Base-by-base conservation (phyloP, 2,329 filamentous ascomycete species). In the Tolypocladium tundrense region DNA sequence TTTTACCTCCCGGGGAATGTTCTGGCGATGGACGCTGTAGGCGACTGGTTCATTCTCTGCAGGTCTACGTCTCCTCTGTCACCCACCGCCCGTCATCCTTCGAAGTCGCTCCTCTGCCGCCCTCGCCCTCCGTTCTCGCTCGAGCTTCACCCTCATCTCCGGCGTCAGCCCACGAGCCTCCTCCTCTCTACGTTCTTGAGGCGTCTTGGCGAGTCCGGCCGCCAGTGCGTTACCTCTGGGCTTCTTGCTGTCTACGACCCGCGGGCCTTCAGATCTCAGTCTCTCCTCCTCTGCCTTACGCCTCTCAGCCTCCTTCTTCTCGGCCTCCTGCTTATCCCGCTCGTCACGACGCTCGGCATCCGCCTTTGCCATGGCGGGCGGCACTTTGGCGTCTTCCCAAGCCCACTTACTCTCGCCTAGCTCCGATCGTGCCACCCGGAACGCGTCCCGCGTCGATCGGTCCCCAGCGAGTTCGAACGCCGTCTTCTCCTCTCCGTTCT, bases 391-490 rank as follows among this genome's bases (percentile, higher is more conserved):
- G 0, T 75, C 77, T 4, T 88, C 84, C 94, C 94, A 99, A 63
- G 90, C 75, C 84, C 88, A 96, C 21, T 77, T 81, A 0, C 70
- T 69, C 68, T 96, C 91, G 19, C 91, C 92, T 1, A 97, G 78
- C 67, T 95, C 88, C 39, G 84, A 81, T 8, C 94, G 88, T 4
- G 91, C 91, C 2, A 97, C 84, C 2, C 94, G 88, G 75, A 99
- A 99, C 0, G 92, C 90, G 68, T 97, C 92, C 1, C 93, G 85
- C 0, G 92, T 97, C 2, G 86, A 74, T 5, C 91, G 84, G 69
- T 97, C 91, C 48, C 93, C 91, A 1, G 90, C 85, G 1, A 99
- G 81, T 57, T 96, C 91, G 69, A 96, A 97, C 0, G 94, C 74
- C 0, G 90, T 88, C 70, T 88, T 91, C n/a, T 88, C 88, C 61